Percentiles rank a stretch among this genome's conserved stretches.
These are phyloP conservation scores for Multifurca ochricompacta DNA, from an alignment of 768 basidiomycete genomes.

Conservation along the genomic window DNA sequence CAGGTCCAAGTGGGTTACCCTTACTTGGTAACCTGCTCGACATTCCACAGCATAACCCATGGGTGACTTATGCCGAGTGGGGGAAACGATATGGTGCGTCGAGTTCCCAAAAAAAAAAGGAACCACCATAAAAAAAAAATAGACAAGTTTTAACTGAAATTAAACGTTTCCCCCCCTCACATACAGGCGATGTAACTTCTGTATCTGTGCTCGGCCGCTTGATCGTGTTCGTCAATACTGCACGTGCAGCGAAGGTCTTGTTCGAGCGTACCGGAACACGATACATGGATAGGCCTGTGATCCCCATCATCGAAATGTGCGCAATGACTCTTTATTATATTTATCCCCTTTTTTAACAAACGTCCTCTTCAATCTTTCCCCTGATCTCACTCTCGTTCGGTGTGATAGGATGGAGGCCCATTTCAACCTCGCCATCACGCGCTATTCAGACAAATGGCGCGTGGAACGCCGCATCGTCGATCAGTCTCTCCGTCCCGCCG, in stretches of 20 bases:
- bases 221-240: slow-evolving; percentile 13
- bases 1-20: not conserved
- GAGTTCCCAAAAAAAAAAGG: not conserved
- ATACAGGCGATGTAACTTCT: slow-evolving; percentile 9
- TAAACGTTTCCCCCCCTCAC: too few relatives aligned
- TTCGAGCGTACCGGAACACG: slow-evolving; percentile 4
- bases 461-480: slow-evolving; percentile 8
- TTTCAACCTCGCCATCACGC: slow-evolving; percentile 9
- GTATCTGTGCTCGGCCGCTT: slow-evolving; percentile 6
- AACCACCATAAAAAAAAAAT: not conserved
- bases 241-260: slow-evolving; percentile 1
- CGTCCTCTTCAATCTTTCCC: too few relatives aligned
- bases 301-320: slow-evolving; percentile 10
- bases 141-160: not conserved
- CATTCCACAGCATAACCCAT: not conserved
- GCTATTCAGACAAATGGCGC: slow-evolving; percentile 5
- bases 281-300: slow-evolving; percentile 1
- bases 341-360: too few relatives aligned
- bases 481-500: slow-evolving; percentile 1
- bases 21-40: slow-evolving; percentile 8
- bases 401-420: slow-evolving; percentile 11
- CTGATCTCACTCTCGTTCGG: too few relatives aligned
- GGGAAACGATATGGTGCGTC: slow-evolving; percentile 2
- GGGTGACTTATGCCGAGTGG: slow-evolving; percentile 7
- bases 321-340: too few relatives aligned